Evolutionary conservation across 2,329 filamentous ascomycete species (phyloP), one percentile per base, ranked within the genome.

Genomic region (Eutypella sp.): DNA sequence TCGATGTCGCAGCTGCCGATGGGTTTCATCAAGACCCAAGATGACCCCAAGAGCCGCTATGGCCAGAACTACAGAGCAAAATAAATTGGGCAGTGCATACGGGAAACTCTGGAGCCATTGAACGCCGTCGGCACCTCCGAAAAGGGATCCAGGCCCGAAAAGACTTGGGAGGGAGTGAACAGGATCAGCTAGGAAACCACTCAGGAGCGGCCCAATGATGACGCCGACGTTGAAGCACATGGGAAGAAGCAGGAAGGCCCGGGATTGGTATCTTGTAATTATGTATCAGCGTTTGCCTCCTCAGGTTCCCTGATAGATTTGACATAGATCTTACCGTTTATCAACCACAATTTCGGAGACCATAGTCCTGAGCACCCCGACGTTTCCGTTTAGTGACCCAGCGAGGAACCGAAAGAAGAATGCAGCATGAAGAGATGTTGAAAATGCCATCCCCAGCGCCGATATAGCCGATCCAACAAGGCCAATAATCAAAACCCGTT

Each of bases 401-500:
- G 82, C 82, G 2, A 87, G 48, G 5, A 71, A 75, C 10, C 84
- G 67, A 62, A 84, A 87, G 19, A 79, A 63, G 4, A 83, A 70
- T 0, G 83, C 83, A 42, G 66, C 60, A 40, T 63, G 67, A 56
- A 87, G 87, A 4, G 71, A 77, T 37, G 70, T 73, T 5, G 80
- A 81, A 57, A 87, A 86, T 0, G 82, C 84, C 55, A 87, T 85
- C 0, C 84, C 84, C n/a, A 87, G 53, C 47, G 75, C 78, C 2
- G 81, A 82, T 2, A 85, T 60, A 51, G 64, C 61, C 4, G 74
- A 87, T 1, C 88, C 88, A 4, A 79, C 58, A 20, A 93, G 66
- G 0, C 89, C 88, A 42, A 92, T 79, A 41, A 92, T 68, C 13
- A 95, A 70, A 11, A 91, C 85, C 19, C 75, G 75, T 64, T 93